A percentile compares a stretch with the other conserved stretches of the same genome.
These are phyloP conservation scores for Apiotrichum domesticum DNA, from an alignment of 1,284 basidiomycete genomes.

Conservation along the genomic window DNA sequence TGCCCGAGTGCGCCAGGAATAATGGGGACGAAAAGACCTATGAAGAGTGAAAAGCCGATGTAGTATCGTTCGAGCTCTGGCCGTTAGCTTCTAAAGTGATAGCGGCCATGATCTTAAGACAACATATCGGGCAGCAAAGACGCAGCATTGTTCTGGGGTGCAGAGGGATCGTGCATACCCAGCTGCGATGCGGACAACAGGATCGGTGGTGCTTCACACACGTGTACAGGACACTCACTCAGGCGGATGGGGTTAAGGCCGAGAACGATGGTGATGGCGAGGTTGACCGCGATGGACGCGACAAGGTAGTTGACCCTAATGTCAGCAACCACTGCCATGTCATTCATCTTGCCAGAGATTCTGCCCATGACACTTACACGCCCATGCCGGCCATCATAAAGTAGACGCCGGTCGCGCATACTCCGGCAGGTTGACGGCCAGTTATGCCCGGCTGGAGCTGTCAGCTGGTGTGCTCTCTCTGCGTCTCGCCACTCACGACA, in stretches of 20 bases:
- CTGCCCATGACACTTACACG: not conserved
- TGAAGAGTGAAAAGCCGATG: slow-evolving; percentile 10
- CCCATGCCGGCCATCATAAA: slow-evolving; percentile 4
- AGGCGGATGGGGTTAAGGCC: slow-evolving; percentile 3
- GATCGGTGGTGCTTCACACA: too few relatives aligned
- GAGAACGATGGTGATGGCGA: slow-evolving; percentile 6
- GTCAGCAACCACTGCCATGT: too few relatives aligned
- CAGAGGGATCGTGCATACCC: too few relatives aligned
- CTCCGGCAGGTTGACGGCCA: not conserved
- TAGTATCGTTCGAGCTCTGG: slow-evolving; percentile 19
- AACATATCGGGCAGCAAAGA: too few relatives aligned
- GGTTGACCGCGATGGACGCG: slow-evolving; percentile 15
- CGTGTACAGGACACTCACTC: not conserved
- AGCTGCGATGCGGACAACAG: too few relatives aligned
- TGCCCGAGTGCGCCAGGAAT: slow-evolving; percentile 21
- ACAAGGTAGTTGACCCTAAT: slow-evolving; percentile 11
- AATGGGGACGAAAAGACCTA: slow-evolving; percentile 20
- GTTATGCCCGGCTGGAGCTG: not conserved
- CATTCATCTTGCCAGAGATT: too few relatives aligned
- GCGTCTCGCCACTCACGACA: not conserved
- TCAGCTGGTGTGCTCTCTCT: too few relatives aligned
- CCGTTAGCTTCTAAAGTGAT: not conserved
- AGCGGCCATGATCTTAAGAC: too few relatives aligned
- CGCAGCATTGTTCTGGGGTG: too few relatives aligned
- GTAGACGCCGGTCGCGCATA: slow-evolving; percentile 1